Evolutionary conservation across 176 grass and related monocot genomes (phyloP).

Genomic region (Elaeis guineensis): DNA sequence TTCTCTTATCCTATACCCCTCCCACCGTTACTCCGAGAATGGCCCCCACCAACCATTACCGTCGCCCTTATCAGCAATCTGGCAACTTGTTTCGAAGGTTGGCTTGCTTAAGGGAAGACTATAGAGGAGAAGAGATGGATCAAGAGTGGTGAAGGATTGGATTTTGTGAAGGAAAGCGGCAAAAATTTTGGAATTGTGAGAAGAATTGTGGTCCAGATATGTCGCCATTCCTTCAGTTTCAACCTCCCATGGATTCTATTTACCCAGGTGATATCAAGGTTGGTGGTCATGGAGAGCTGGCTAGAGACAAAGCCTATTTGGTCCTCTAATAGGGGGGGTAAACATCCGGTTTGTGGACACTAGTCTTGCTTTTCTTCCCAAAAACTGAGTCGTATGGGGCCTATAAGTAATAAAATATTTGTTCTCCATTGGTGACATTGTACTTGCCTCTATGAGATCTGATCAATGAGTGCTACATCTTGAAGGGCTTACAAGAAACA

Average conservation of each 20-base stretch:
- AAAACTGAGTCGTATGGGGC: neutral
- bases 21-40: no score
- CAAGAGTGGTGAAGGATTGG: neutral
- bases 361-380: neutral
- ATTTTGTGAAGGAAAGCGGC: neutral
- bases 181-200: neutral
- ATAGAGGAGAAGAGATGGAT: neutral
- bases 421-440: neutral
- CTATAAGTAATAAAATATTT: neutral
- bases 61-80: no score
- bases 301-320: constrained; percentile 12
- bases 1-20: no score
- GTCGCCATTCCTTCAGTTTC: constrained; percentile 41
- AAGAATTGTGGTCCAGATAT: neutral
- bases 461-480: neutral
- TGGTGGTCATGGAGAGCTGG: no score
- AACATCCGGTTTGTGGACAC: neutral
- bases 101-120: neutral
- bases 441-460: neutral
- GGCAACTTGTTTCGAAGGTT: neutral
- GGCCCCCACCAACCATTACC: no score
- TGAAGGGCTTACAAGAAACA: no score
- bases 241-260: neutral
- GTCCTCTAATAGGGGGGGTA: no score
- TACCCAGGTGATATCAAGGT: neutral